Base-by-base conservation (phyloP, 2,329 filamentous ascomycete species). In the Nigrospora oryzae region DNA sequence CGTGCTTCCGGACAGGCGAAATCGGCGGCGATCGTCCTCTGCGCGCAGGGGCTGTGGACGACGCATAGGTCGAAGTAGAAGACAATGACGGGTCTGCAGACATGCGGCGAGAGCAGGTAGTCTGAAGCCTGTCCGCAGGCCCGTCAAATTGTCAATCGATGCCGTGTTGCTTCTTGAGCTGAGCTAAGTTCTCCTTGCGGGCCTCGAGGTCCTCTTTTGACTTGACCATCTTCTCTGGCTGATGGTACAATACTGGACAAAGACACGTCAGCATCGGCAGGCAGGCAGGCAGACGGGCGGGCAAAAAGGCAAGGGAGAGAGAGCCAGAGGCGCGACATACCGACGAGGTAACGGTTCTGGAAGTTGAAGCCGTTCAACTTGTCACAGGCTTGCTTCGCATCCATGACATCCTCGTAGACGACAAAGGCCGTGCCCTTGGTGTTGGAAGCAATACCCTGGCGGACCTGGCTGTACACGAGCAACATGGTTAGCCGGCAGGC, bases 341-440 rank as follows among this genome's bases (percentile, higher is more conserved):
- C 89, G 62, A 98, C 93, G 59, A 98, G 87, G 71, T 98, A 98
- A 66, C 93, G 86, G 73, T 91, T 95, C 75, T 98, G 93, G 69
- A 98, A 98, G 75, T 98, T 98, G 83, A 95, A 98, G 65, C 93
- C 93, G 76, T 98, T 98, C 67, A 98, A 78, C 75, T 97, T 96
- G 76, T 98, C 93, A 77, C 93, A 97, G 63, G 93, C 93, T 71
- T 89, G 84, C 75, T 98, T 98, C 56, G 93, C 90, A 77, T 98
- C 93, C 79, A 93, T 86, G 57, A 97, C 91, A 78, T 98, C 93
- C 71, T 97, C 93, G 77, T 96, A 98, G 70, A 98, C 93, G 58
- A 98, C 93, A 69, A 95, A 98, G 56, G 91, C 93, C 44, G 93
- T 98, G 65, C 93, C 93, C 71, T 97, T 98, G 61, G 93, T 96